A percentile compares a stretch with the other conserved stretches of the same genome.
Conservation (phyloP, 2,329 filamentous ascomycete genomes). For the Dactylellina sp. region DNA sequence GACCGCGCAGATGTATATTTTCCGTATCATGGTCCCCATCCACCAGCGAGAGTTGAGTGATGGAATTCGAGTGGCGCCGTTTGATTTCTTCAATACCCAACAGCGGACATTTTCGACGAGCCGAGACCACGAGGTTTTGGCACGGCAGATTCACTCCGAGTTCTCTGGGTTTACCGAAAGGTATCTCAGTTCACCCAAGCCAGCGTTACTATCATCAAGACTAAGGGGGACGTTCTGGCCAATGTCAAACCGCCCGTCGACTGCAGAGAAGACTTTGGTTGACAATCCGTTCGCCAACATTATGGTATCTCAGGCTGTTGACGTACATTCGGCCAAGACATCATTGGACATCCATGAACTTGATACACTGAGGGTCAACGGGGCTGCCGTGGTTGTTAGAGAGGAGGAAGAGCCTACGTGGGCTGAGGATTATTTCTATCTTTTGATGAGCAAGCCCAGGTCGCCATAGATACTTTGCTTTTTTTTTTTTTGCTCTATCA, state of each 20-base stretch:
- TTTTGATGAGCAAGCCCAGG: conserved; percentile 50
- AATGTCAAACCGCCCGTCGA: conserved; percentile 28
- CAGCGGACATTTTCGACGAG: conserved; percentile 72
- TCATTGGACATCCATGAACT: conserved; percentile 50
- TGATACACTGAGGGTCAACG: conserved; percentile 21
- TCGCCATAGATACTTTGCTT: conserved; percentile 22
- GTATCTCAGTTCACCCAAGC: conserved; percentile 27
- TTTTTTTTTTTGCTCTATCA: conserved; percentile 17
- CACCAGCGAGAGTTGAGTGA: conserved; percentile 66
- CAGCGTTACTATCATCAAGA: conserved; percentile 18
- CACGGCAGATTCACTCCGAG: conserved; percentile 72
- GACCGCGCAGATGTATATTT: conserved; percentile 67
- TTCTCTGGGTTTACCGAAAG: conserved; percentile 64
- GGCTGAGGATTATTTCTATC: conserved; percentile 50
- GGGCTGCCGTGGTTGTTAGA: conserved; percentile 37
- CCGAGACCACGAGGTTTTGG: conserved; percentile 71
- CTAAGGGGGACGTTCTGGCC: conserved; percentile 28
- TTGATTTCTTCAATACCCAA: conserved; percentile 75
- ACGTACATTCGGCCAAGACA: conserved; percentile 53
- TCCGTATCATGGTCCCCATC: conserved; percentile 73
- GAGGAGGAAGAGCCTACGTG: conserved; percentile 50
- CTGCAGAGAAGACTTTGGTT: conserved; percentile 35
- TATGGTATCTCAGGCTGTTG: conserved; percentile 54
- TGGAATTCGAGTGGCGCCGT: conserved; percentile 70
- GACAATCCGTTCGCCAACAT: conserved; percentile 54